Evolutionary conservation across 192 early-diverging fungal species (phyloP).

Genomic region (Rhizoclosmatium globosum): DNA sequence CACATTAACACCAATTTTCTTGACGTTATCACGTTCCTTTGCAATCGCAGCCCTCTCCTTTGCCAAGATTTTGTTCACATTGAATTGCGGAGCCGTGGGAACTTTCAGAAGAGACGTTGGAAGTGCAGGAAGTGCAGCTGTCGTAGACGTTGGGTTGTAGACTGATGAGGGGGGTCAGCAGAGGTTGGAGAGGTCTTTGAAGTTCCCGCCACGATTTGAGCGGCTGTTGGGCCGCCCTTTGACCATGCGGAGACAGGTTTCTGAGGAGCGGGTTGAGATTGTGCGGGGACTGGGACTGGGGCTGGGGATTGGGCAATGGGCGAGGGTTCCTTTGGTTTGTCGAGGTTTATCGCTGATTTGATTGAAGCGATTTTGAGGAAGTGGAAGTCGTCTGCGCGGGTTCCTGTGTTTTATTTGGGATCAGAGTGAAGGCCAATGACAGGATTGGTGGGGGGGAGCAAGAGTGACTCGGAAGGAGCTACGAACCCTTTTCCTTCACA

Average conservation of each 20-base stretch:
- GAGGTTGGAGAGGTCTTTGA: neutral
- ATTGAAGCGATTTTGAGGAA: constrained; percentile 33
- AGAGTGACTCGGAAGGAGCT: neutral
- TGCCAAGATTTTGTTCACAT: constrained; percentile 36
- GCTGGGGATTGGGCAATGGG: neutral
- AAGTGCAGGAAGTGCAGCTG: neutral
- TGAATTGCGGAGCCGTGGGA: constrained; percentile 5
- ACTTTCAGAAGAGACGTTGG: neutral
- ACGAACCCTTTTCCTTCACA: neutral
- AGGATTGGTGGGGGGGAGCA: neutral
- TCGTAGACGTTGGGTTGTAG: neutral
- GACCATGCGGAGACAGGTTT: constrained; percentile 2
- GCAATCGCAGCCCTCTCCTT: constrained; percentile 23
- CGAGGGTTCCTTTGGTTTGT: neutral
- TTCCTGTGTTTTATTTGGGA: constrained; percentile 5
- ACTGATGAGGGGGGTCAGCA: neutral
- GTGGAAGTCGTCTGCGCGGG: constrained; percentile 39
- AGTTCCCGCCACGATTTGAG: constrained; percentile 1
- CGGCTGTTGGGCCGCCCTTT: constrained; percentile 6
- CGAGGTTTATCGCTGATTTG: no score
- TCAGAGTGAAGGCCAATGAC: constrained; percentile 1
- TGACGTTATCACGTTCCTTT: constrained; percentile 16
- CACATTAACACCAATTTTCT: constrained; percentile 52
- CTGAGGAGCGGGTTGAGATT: neutral
- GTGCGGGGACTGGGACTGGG: neutral